These are phyloP conservation scores for Rhizopogon sp. DNA, from an alignment of 768 basidiomycete genomes.

Conservation along the genomic window DNA sequence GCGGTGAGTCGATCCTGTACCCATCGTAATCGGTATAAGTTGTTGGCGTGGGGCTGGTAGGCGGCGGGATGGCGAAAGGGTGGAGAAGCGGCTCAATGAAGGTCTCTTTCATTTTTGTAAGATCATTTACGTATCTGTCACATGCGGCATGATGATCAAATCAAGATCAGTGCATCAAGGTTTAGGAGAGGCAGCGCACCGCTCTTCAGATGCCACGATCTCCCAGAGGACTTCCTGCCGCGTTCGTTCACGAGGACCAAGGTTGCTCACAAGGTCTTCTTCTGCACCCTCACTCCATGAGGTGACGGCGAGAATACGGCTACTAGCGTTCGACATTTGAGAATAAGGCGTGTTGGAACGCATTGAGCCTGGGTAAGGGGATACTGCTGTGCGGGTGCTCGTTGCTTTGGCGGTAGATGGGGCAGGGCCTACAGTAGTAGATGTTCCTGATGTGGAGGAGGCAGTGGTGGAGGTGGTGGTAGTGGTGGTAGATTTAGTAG, in stretches of 20 bases:
- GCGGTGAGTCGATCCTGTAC: conserved; percentile 62
- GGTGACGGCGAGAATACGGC: conserved; percentile 68
- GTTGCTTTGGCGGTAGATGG: conserved; percentile 46
- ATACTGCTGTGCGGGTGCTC: conserved; percentile 58
- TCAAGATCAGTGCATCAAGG: conserved; percentile 1
- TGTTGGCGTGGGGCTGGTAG: conserved; percentile 46
- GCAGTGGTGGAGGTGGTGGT: conserved; percentile 37
- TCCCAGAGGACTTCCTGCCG: conserved; percentile 96
- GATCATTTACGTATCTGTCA: conserved; percentile 84
- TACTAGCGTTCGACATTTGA: conserved; percentile 66
- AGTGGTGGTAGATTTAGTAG: conserved; percentile 39
- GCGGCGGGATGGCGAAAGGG: conserved; percentile 49
- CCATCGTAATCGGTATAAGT: conserved; percentile 66
- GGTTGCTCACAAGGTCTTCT: conserved; percentile 87
- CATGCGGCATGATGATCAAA: background rate
- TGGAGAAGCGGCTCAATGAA: conserved; percentile 90
- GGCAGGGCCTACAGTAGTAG: conserved; percentile 56
- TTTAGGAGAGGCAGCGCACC: conserved; percentile 40
- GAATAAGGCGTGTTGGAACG: conserved; percentile 83
- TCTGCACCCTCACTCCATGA: conserved; percentile 96
- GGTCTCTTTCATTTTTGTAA: conserved; percentile 88
- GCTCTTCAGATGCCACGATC: conserved; percentile 93
- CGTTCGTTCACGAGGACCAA: conserved; percentile 91
- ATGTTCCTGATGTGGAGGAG: conserved; percentile 49
- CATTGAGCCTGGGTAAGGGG: conserved; percentile 66